phyloP scores from a whole-genome alignment of 768 basidiomycete species.

The Leccinum subtestaceum region DNA sequence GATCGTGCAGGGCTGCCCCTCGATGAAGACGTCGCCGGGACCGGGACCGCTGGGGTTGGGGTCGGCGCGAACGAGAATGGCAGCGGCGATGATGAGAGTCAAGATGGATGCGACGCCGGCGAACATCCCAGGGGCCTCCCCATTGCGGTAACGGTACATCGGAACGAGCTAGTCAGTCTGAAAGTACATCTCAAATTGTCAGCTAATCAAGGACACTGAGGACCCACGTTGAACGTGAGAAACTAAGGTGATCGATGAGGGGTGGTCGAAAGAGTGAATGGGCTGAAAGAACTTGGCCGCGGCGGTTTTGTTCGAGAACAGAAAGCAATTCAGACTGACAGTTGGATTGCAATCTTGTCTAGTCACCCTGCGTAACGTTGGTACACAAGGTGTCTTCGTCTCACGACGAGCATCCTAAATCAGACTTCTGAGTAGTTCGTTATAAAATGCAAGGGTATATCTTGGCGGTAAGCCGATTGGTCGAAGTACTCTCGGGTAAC shows the following conservation, averaged over 20 bases:
- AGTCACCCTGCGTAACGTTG: neutral
- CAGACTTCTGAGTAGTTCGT: neutral
- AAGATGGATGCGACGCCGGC: constrained; percentile 10
- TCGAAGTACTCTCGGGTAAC: neutral
- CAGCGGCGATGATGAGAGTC: constrained; percentile 23
- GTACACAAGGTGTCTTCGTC: neutral
- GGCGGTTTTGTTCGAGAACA: neutral
- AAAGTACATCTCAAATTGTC: neutral
- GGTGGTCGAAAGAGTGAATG: constrained; percentile 8
- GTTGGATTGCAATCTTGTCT: neutral
- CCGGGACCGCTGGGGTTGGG: constrained; percentile 58
- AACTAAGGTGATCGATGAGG: constrained; percentile 2
- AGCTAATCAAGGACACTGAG: neutral
- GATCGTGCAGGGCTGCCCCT: constrained; percentile 54
- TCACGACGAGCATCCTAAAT: neutral
- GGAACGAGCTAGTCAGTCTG: neutral
- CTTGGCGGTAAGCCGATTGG: neutral
- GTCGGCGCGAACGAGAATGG: constrained; percentile 48
- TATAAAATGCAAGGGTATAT: neutral
- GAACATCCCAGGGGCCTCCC: constrained; percentile 16
- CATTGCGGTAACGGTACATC: constrained; percentile 7
- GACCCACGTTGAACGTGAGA: constrained; percentile 5
- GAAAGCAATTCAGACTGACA: neutral
- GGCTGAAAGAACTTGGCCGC: neutral
- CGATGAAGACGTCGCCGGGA: constrained; percentile 55